These are phyloP conservation scores for Thymus quinquecostatus DNA, from an alignment of 257 asterid genomes.

Conservation along the genomic window DNA sequence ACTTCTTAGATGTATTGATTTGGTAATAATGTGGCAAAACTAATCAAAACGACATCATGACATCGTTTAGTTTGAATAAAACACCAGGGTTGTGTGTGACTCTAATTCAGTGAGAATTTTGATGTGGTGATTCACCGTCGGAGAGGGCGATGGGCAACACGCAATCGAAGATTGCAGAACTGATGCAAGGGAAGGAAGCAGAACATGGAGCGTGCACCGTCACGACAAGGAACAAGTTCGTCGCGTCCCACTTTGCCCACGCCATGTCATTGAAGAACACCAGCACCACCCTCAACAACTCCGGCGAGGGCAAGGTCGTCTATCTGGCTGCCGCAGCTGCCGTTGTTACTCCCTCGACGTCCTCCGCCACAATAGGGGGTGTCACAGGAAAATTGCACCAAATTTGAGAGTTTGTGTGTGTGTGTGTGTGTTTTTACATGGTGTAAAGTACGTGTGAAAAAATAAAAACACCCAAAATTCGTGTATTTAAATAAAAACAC, in stretches of 20 bases:
- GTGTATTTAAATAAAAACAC: no score
- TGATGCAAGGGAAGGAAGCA: constrained; percentile 87
- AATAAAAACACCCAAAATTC: no score
- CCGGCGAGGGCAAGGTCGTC: constrained; percentile 73
- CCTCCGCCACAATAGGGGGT: constrained; percentile 29
- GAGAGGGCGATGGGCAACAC: constrained; percentile 69
- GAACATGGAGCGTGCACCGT: constrained; percentile 79
- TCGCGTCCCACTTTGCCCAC: constrained; percentile 88
- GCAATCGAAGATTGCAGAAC: constrained; percentile 84
- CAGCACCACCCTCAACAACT: constrained; percentile 95
- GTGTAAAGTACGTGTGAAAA: no score
- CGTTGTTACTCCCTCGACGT: constrained; percentile 1
- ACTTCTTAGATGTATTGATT: no score
- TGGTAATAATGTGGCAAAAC: no score
- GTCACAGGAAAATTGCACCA: no score
- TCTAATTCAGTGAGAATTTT: not conserved
- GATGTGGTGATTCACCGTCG: constrained; percentile 14
- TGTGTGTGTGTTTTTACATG: no score
- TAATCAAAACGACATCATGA: no score
- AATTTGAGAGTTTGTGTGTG: no score
- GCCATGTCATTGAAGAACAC: constrained; percentile 82
- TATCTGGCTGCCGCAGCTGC: constrained; percentile 29
- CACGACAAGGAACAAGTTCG: constrained; percentile 79
- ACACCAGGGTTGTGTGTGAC: no score
- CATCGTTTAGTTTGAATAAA: no score